Conservation (phyloP, 495 filamentous ascomycete genomes). For the Xylaria castorea region DNA sequence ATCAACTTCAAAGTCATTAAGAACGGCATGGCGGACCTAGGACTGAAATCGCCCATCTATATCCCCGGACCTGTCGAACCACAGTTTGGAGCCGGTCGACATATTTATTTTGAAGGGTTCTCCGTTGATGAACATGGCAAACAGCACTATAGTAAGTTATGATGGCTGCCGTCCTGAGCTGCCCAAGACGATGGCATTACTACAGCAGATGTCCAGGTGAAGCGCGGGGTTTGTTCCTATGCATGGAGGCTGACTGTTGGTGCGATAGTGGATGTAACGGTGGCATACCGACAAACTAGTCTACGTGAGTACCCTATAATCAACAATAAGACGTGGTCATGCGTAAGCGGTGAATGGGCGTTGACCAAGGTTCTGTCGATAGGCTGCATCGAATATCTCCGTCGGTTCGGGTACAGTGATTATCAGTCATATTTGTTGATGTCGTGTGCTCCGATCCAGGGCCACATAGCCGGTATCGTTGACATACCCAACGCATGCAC, state of each 20-base stretch:
- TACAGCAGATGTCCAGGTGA: background rate
- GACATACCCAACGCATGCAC: slow-evolving; percentile 88
- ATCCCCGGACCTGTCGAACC: slow-evolving; percentile 91
- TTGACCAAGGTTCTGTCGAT: background rate
- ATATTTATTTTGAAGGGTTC: slow-evolving; percentile 95
- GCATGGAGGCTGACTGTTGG: background rate
- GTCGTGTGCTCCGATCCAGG: slow-evolving; percentile 89
- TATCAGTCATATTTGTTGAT: slow-evolving; percentile 93
- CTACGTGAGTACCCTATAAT: slow-evolving; percentile 58
- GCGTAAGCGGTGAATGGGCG: background rate
- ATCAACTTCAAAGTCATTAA: slow-evolving; percentile 91
- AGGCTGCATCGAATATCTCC: slow-evolving; percentile 79
- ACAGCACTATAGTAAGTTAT: slow-evolving; percentile 72
- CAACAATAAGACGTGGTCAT: background rate
- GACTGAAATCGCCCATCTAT: slow-evolving; percentile 87
- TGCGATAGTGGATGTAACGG: slow-evolving; percentile 74
- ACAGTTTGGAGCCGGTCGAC: slow-evolving; percentile 83
- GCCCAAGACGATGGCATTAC: background rate
- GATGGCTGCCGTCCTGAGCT: background rate
- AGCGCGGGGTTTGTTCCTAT: background rate
- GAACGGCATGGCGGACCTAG: slow-evolving; percentile 75
- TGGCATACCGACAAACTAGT: slow-evolving; percentile 88
- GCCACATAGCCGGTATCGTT: slow-evolving; percentile 92
- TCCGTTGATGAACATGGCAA: slow-evolving; percentile 89
- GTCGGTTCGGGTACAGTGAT: slow-evolving; percentile 73